A percentile compares a stretch with the other conserved stretches of the same genome.
Evolutionary conservation across 2,329 filamentous ascomycete species (phyloP).

Genomic region (Leptosphaerulina australis): DNA sequence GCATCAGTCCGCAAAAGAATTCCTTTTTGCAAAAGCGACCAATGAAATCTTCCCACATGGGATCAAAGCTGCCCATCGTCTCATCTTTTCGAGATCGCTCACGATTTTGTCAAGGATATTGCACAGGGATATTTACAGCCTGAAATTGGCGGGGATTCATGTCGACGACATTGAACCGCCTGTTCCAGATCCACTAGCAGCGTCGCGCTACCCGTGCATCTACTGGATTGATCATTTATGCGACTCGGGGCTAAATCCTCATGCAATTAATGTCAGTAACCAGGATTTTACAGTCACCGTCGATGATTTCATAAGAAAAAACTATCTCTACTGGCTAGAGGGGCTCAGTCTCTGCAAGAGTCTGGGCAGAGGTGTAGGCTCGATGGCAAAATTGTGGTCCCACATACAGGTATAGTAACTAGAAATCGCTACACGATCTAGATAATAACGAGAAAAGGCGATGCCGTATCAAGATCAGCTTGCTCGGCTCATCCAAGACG

Average conservation of each 20-base stretch:
- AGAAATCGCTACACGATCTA: too few relatives aligned
- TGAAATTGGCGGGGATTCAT: constrained; percentile 22
- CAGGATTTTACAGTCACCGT: too few relatives aligned
- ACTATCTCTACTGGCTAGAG: too few relatives aligned
- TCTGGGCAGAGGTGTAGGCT: constrained; percentile 8
- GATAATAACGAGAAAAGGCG: too few relatives aligned
- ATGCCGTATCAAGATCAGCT: not conserved
- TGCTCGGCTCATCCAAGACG: constrained; percentile 21
- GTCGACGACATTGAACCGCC: constrained; percentile 27
- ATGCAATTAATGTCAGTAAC: too few relatives aligned
- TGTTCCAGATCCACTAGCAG: constrained; percentile 32
- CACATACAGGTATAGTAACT: constrained; percentile 5
- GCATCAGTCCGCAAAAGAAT: constrained; percentile 56
- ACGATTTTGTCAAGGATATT: constrained; percentile 26
- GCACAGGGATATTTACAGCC: constrained; percentile 33
- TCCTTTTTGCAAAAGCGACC: constrained; percentile 32
- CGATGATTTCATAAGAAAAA: too few relatives aligned
- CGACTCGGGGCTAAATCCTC: too few relatives aligned
- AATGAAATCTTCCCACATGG: constrained; percentile 37
- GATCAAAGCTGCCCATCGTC: constrained; percentile 6
- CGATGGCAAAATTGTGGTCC: constrained; percentile 13
- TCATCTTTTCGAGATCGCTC: constrained; percentile 41
- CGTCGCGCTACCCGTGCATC: constrained; percentile 36
- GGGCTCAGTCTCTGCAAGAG: constrained; percentile 19
- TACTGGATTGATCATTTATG: constrained; percentile 46